Evolutionary conservation across 1,139 yeast genomes (phyloP).

Genomic region (Magnusiomyces tetraspermus): DNA sequence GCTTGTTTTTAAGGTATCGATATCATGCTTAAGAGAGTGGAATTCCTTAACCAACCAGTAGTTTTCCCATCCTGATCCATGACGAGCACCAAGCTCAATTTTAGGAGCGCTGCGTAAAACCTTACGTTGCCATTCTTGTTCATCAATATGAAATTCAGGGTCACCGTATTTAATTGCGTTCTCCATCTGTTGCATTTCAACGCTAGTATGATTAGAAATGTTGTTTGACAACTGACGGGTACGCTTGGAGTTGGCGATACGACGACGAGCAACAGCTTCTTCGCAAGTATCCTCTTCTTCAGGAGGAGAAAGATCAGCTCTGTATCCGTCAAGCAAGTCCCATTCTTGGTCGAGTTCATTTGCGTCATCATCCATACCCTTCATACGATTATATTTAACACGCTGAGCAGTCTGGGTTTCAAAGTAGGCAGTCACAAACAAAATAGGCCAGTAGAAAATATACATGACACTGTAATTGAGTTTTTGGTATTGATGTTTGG

Average conservation of each 20-base stretch:
- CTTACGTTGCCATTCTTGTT: conserved; percentile 40
- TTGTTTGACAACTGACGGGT: conserved; percentile 13
- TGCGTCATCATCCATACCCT: conserved; percentile 66
- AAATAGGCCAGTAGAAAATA: conserved; percentile 57
- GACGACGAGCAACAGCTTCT: conserved; percentile 23
- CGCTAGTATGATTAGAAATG: conserved; percentile 7
- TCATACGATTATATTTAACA: conserved; percentile 59
- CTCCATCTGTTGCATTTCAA: conserved; percentile 43
- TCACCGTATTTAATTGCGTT: conserved; percentile 38
- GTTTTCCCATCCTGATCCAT: conserved; percentile 60
- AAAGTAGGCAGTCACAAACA: conserved; percentile 49
- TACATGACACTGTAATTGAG: conserved; percentile 43
- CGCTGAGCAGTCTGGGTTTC: conserved; percentile 62
- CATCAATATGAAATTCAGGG: conserved; percentile 52
- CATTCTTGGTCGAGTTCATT: conserved; percentile 72
- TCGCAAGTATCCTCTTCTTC: conserved; percentile 30
- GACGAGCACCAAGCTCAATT: conserved; percentile 43
- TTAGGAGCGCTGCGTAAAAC: conserved; percentile 48
- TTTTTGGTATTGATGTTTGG: conserved; percentile 24
- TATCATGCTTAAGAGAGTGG: conserved; percentile 21
- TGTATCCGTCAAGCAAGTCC: conserved; percentile 75
- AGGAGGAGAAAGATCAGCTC: conserved; percentile 17
- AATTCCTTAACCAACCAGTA: conserved; percentile 43
- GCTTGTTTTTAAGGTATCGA: neutral
- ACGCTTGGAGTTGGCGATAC: conserved; percentile 9